Conservation (phyloP, 2,329 filamentous ascomycete species). For the Tolypocladium sp. region DNA sequence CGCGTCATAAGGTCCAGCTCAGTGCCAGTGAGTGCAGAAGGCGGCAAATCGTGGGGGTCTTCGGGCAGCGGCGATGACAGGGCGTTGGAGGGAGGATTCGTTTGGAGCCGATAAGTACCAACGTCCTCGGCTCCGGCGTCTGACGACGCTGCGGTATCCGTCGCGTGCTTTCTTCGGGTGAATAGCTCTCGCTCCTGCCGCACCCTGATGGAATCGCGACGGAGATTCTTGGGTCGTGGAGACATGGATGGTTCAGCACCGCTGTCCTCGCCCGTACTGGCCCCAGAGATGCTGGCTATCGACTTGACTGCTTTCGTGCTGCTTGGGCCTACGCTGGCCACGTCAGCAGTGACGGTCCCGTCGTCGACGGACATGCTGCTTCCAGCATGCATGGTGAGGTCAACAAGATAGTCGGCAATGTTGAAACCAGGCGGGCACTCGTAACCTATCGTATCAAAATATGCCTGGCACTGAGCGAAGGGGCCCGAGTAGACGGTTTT, state of each 20-base stretch:
- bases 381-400: conserved; percentile 93
- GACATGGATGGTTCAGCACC: conserved; percentile 49
- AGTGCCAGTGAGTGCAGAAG: conserved; percentile 52
- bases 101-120: conserved; percentile 42
- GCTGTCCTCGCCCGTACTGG: conserved; percentile 62
- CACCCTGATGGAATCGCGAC: conserved; percentile 71
- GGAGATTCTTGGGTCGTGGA: conserved; percentile 56
- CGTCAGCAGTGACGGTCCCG: conserved; percentile 42
- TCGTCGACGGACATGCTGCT: conserved; percentile 47
- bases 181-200: conserved; percentile 87
- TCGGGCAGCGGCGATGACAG: conserved; percentile 55
- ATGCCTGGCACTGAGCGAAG: conserved; percentile 78
- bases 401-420: conserved; percentile 95
- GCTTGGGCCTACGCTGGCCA: conserved; percentile 66
- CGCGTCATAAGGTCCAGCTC: conserved; percentile 76
- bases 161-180: conserved; percentile 61
- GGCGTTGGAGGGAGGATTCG: conserved; percentile 26
- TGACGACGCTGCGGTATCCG: conserved; percentile 54
- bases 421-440: conserved; percentile 94
- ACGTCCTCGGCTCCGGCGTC: conserved; percentile 42
- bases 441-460: conserved; percentile 89
- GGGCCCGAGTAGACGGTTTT: conserved; percentile 89
- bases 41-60: conserved; percentile 56
- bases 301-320: conserved; percentile 86
- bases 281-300: conserved; percentile 72